These are phyloP conservation scores for Dryas integrifolia DNA, from an alignment of 331 rosid species.

Conservation along the genomic window DNA sequence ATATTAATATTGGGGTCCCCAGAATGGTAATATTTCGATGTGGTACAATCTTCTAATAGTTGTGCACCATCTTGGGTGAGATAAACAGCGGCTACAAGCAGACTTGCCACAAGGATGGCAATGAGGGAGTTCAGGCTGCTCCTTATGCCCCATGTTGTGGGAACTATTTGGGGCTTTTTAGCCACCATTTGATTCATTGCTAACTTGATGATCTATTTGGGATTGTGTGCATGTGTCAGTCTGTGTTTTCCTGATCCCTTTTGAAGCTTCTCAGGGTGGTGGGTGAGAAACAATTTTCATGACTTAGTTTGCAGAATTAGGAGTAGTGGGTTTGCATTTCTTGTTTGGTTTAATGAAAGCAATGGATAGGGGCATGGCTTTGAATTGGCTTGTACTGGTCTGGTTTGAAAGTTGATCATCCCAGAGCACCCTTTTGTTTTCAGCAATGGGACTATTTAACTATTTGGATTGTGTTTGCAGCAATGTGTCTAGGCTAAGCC, in stretches of 20 bases:
- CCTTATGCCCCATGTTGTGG: conserved; percentile 53
- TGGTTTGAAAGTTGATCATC: not conserved
- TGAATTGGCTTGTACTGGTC: not conserved
- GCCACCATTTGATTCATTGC: conserved; percentile 14
- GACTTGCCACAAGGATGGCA: conserved; percentile 45
- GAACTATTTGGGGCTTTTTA: conserved; percentile 27
- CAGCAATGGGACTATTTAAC: not conserved
- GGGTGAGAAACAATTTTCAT: conserved; percentile 41
- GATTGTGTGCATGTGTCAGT: not conserved
- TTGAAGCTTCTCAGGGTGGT: conserved; percentile 45
- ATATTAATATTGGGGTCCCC: not conserved
- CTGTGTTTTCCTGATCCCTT: not conserved
- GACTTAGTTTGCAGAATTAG: conserved; percentile 21
- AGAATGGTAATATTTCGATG: conserved; percentile 2
- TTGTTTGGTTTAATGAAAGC: conserved; percentile 39
- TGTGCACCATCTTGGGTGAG: conserved; percentile 39
- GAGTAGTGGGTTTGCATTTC: conserved; percentile 3
- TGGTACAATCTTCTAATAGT: conserved; percentile 13
- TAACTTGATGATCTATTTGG: not conserved
- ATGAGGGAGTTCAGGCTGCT: conserved; percentile 52
- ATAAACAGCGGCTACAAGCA: conserved; percentile 50
- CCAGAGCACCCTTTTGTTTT: not conserved
- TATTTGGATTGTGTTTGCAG: conserved; percentile 20
- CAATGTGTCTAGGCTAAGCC: conserved; percentile 11
- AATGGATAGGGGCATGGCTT: conserved; percentile 15